Base-by-base conservation (phyloP, 2,329 filamentous ascomycete genomes). In the Arthrocladium fulminans region DNA sequence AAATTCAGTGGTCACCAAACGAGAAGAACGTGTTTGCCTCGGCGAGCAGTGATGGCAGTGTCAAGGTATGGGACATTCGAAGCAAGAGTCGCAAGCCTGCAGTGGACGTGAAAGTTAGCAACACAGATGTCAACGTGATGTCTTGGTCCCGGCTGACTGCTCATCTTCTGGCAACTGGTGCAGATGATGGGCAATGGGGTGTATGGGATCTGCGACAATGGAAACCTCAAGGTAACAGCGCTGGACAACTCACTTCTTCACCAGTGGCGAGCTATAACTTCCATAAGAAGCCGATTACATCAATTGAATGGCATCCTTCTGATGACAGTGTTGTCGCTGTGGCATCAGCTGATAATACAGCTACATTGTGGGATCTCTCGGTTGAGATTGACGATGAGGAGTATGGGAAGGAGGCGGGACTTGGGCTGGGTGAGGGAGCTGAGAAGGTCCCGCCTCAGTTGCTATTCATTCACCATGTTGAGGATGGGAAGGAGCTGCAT, bases 351-450 rank as follows among this genome's bases (percentile, higher is more conserved):
- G 92, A 98, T 67, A 90, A 89, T 69, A 97, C 90, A 0, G 80
- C 97, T 25, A 96, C 92, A 1, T 71, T 97, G 25, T 97, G 92
- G 92, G 92, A 98, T 77, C 68, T 98, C 63, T 88, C 89, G 0
- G 92, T 97, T 49, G 92, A 98, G 73, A 66, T 97, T 52, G 92
- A 98, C 60, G 92, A 97, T 63, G 92, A 98, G 68, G 92, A 97
- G 75, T 60, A 60, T 38, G 94, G 84, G 69, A 86, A 82, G 64
- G 87, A 94, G 3, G 81, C 86, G 61, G 90, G 95, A 54, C 37
- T 58, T 25, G 55, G 54, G 17, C 38, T 60, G 12, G 54, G 56
- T 22, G 58, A 58, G 35, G 57, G 57, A 2, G 50, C 49, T 13
- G 58, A 60, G 41, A 59, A 55, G 46, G 88, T 97, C 54, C 92